phyloP scores from a whole-genome alignment of 257 asterid genomes.

The Avicennia marina region DNA sequence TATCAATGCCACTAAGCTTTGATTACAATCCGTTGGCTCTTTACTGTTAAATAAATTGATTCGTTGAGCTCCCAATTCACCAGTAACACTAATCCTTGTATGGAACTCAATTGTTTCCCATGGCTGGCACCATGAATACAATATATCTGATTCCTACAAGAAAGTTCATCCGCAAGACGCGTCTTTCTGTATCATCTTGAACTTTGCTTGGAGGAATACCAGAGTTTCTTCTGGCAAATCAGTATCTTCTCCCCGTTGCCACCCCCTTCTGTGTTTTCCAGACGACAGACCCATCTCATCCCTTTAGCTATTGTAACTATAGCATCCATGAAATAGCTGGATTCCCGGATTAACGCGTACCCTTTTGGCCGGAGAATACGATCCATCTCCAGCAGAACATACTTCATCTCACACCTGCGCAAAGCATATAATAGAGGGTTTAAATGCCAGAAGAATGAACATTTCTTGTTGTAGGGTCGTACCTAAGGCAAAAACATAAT shows the following conservation, averaged over 20 bases:
- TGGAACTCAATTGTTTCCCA: too few species aligned
- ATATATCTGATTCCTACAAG: slow-evolving; percentile 20
- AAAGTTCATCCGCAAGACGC: not conserved
- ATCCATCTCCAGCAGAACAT: slow-evolving; percentile 35
- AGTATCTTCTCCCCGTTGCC: slow-evolving; percentile 20
- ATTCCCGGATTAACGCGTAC: slow-evolving; percentile 28
- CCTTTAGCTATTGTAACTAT: slow-evolving; percentile 24
- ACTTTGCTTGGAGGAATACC: slow-evolving; percentile 28
- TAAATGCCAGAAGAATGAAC: not conserved
- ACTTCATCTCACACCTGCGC: slow-evolving; percentile 36
- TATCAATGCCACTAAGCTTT: too few species aligned
- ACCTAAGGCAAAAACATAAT: not conserved
- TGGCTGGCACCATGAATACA: too few species aligned
- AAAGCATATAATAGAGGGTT: not conserved
- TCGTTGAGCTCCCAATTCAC: too few species aligned
- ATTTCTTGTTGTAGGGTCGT: too few species aligned
- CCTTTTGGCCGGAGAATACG: slow-evolving; percentile 36
- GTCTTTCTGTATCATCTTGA: slow-evolving; percentile 11
- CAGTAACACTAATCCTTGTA: too few species aligned
- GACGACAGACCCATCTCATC: slow-evolving; percentile 34
- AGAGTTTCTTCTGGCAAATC: slow-evolving; percentile 39
- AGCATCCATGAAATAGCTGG: slow-evolving; percentile 28
- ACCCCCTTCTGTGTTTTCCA: slow-evolving; percentile 22
- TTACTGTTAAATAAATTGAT: too few species aligned
- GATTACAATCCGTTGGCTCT: too few species aligned